These are phyloP conservation scores for Phytopythium boreale DNA, from an alignment of 352 stramenopile genomes.

Conservation along the genomic window DNA sequence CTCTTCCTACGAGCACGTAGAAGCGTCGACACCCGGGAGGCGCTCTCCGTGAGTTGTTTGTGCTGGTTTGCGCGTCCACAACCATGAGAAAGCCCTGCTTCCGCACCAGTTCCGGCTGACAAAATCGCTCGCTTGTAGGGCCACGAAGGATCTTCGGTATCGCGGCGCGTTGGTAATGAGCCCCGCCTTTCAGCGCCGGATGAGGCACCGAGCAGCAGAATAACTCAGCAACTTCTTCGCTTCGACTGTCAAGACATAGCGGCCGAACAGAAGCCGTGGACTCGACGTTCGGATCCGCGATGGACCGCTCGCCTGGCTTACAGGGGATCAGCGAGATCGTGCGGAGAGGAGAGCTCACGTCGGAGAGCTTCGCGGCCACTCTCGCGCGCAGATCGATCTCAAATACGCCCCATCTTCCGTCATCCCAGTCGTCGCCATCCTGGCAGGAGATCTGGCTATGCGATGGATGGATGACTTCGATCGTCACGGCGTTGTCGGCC, in stretches of 20 bases:
- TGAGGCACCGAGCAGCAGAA: slow-evolving; percentile 8
- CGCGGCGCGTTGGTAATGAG: not conserved
- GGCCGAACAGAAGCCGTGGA: not conserved
- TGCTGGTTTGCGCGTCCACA: slow-evolving; percentile 2
- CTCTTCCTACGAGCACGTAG: slow-evolving; percentile 27
- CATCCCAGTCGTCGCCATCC: not conserved
- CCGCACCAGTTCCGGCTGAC: slow-evolving; percentile 14
- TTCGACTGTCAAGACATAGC: slow-evolving; percentile 25
- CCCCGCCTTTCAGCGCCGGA: not conserved
- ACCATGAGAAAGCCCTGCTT: slow-evolving; percentile 40
- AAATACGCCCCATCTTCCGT: not conserved
- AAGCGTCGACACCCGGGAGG: slow-evolving; percentile 22
- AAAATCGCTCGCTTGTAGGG: not conserved
- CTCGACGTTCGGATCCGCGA: not conserved
- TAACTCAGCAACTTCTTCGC: slow-evolving; percentile 27
- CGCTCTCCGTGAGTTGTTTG: not conserved
- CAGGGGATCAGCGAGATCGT: slow-evolving; percentile 25
- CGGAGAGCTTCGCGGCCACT: slow-evolving; percentile 12
- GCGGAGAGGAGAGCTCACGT: slow-evolving; percentile 23
- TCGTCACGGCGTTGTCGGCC: not conserved
- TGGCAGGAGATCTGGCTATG: not conserved
- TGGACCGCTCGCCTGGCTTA: not conserved
- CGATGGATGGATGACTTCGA: not conserved
- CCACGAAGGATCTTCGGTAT: no score
- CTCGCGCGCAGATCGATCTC: slow-evolving; percentile 20